phyloP scores from a whole-genome alignment of 139 green algal species.

The Auxenochlorella protothecoides region DNA sequence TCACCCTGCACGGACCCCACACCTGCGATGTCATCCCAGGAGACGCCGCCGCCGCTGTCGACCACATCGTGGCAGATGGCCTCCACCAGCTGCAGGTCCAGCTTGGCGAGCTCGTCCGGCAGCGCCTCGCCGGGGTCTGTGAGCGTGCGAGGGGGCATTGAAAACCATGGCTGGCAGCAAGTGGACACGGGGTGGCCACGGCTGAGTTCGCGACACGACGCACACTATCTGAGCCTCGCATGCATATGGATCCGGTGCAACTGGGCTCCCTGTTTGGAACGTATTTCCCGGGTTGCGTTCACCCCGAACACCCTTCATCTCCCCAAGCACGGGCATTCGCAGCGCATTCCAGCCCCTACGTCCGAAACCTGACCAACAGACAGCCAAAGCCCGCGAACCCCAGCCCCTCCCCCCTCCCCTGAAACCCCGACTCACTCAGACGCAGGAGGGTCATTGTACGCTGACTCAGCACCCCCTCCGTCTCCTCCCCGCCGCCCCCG shows the following conservation, averaged over 20 bases:
- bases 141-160: not conserved
- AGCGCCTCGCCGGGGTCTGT: conserved; percentile 37
- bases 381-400: too few species aligned
- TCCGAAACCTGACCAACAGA: too few species aligned
- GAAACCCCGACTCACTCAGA: not conserved
- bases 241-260: too few species aligned
- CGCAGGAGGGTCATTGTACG: conserved; percentile 49
- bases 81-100: conserved; percentile 59
- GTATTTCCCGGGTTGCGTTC: too few species aligned
- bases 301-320: too few species aligned
- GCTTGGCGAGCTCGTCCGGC: conserved; percentile 41
- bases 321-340: too few species aligned
- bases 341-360: too few species aligned
- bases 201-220: too few species aligned
- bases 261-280: too few species aligned
- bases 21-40: conserved; percentile 66
- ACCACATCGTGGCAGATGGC: conserved; percentile 63
- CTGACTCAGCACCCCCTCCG: conserved; percentile 38
- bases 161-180: not conserved
- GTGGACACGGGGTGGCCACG: too few species aligned
- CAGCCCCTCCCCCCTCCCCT: too few species aligned
- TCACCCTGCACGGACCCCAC: not conserved
- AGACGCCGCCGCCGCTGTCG: conserved; percentile 25
- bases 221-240: too few species aligned
- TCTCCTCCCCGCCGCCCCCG: conserved; percentile 13